phyloP scores from a whole-genome alignment of 2,329 filamentous ascomycete species.

The Graphiopsis chlorocephala region DNA sequence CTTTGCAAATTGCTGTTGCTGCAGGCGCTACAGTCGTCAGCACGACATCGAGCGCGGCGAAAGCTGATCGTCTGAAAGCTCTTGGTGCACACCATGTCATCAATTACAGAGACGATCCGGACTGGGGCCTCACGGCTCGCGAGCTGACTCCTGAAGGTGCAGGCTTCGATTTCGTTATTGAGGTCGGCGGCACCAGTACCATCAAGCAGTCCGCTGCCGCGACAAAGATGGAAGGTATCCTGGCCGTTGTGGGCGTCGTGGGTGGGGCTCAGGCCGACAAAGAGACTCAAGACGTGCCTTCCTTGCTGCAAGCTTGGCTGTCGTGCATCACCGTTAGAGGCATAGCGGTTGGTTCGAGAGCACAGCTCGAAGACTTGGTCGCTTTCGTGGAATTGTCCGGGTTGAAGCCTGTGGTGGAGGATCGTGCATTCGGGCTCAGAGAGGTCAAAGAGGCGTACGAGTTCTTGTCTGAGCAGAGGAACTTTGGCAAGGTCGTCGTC shows the following conservation, averaged over 20 bases:
- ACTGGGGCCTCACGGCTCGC: not conserved
- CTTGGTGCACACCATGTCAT: not conserved
- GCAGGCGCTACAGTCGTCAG: not conserved
- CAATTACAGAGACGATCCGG: not conserved
- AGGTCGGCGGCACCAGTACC: not conserved
- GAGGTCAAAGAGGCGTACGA: not conserved
- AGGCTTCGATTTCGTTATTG: not conserved
- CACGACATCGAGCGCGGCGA: not conserved
- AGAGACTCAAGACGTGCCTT: not conserved
- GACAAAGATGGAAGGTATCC: not conserved
- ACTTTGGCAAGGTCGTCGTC: not conserved
- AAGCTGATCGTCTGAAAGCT: not conserved
- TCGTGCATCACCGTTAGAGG: not conserved
- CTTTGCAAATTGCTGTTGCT: not conserved
- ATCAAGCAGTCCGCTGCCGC: not conserved
- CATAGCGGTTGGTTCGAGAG: not conserved
- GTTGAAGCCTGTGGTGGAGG: not conserved
- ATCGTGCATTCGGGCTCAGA: not conserved
- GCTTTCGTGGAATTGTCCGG: not conserved
- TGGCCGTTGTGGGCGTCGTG: not conserved
- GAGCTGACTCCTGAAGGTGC: not conserved
- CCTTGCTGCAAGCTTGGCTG: not conserved
- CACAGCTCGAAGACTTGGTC: not conserved
- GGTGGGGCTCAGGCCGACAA: not conserved
- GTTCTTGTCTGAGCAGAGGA: not conserved